Evolutionary conservation across 306 rosid genomes (phyloP).

Genomic region (Vigna mungo): DNA sequence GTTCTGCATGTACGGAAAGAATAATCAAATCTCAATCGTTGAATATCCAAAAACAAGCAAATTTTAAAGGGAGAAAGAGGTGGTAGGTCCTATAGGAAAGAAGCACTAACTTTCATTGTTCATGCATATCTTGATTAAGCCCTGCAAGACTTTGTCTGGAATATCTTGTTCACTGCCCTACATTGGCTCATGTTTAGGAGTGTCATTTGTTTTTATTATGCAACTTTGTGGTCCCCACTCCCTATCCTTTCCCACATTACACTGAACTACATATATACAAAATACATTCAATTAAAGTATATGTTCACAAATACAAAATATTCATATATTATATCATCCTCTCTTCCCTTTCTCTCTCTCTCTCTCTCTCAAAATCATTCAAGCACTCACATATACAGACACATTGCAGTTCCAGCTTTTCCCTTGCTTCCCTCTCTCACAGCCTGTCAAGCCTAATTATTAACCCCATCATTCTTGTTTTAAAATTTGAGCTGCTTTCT

Average conservation of each 20-base stretch:
- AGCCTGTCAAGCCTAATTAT: conserved; percentile 96
- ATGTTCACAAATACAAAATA: conserved; percentile 35
- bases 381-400: conserved; percentile 56
- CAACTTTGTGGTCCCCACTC: conserved; percentile 57
- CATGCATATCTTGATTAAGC: conserved; percentile 60
- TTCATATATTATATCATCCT: conserved; percentile 32
- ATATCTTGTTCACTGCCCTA: conserved; percentile 83
- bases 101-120: conserved; percentile 63
- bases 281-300: conserved; percentile 39
- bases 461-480: conserved; percentile 58
- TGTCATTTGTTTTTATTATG: conserved; percentile 52
- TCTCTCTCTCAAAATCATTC: conserved; percentile 46
- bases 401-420: conserved; percentile 59
- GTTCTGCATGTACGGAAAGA: conserved; percentile 62
- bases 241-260: conserved; percentile 47
- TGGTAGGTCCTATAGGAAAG: conserved; percentile 50
- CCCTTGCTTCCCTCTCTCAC: conserved; percentile 67
- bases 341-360: conserved; percentile 20
- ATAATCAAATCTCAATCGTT: conserved; percentile 52
- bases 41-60: conserved; percentile 39
- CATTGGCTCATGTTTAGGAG: conserved; percentile 60
- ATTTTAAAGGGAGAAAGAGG: neutral
- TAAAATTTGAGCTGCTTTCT: conserved; percentile 40
- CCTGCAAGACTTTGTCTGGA: conserved; percentile 76
- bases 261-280: conserved; percentile 42